phyloP scores from a whole-genome alignment of 129 eudicot genomes.

The Ambrosia trifida region DNA sequence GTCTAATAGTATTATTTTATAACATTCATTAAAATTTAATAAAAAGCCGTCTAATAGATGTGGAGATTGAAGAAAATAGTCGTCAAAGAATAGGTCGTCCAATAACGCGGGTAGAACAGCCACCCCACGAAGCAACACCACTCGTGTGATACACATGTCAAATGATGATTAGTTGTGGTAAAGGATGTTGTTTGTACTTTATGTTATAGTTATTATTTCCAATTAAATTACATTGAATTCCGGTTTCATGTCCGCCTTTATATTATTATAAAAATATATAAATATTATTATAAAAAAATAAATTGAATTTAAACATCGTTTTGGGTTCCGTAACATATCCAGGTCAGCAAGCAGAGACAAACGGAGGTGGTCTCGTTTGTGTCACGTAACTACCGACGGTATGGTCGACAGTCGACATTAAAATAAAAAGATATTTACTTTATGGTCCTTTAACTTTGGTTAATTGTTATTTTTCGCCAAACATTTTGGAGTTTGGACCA shows the following conservation, averaged over 20 bases:
- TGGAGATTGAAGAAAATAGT: no score
- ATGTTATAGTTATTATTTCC: no score
- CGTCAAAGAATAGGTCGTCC: not conserved
- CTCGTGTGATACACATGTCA: not conserved
- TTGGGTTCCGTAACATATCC: not conserved
- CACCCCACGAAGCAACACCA: not conserved
- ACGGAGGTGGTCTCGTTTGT: constrained; percentile 1
- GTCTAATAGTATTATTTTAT: not conserved
- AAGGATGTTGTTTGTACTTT: not conserved
- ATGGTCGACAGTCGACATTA: not conserved
- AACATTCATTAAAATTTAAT: not conserved
- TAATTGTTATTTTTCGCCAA: not conserved
- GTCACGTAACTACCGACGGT: constrained; percentile 10
- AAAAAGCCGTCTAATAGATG: not conserved
- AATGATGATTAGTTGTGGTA: not conserved
- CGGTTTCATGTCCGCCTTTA: not conserved
- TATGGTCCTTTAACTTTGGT: not conserved
- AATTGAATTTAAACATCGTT: not conserved
- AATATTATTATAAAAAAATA: not conserved
- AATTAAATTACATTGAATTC: not conserved
- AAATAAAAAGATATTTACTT: not conserved
- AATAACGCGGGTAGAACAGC: not conserved
- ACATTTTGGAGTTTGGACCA: no score
- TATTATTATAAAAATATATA: not conserved
- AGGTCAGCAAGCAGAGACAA: not conserved